Evolutionary conservation across 176 grass and related monocot species (phyloP), one percentile per base, ranked within the genome.

Genomic region (Aegilops bicornis): DNA sequence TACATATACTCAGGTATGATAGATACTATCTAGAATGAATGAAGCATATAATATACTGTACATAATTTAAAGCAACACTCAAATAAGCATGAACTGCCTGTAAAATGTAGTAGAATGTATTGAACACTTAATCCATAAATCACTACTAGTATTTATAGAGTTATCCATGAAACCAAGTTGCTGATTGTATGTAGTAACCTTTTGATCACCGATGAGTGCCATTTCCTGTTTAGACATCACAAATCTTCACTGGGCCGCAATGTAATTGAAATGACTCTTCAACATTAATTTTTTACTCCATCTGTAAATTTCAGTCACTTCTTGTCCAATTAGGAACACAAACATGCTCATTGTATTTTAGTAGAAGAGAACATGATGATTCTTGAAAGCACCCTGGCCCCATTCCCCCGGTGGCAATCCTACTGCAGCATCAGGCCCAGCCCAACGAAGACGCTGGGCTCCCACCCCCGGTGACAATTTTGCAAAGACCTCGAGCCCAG

Each of bases 191-290:
- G 50, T 20, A 56, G 50, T 56, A 90, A 52, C 52, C 74, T 82
- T 72, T 10, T 64, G 71, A 64, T 54, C 70, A 54, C 4, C 30
- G 24, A 50, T 54, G 69, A 59, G 3, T 24, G 68, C 23, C 56
- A 42, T 24, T 64, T 82, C 39, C 31, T 66, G 3, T n/a, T 82
- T 86, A 14, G 24, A 50, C 61, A 50, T 61, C 65, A n/a, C 39
- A 71, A 25, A 35, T 37, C 73, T 79, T 64, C 81, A 79, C 22
- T 81, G 54, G 69, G n/a, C 56, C 2, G 24, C 39, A 56, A 63
- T 83, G 37, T 3, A 78, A 27, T 79, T 71, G 42, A 77, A 78
- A 27, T 79, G 35, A 69, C 50, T 80, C 65, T 80, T n/a, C 27
- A 86, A 19, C 65, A 24, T 36, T 43, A 71, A 19, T 13, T 82